Base-by-base conservation (phyloP, 2,329 filamentous ascomycete genomes). In the Pseudopithomyces chartarum region DNA sequence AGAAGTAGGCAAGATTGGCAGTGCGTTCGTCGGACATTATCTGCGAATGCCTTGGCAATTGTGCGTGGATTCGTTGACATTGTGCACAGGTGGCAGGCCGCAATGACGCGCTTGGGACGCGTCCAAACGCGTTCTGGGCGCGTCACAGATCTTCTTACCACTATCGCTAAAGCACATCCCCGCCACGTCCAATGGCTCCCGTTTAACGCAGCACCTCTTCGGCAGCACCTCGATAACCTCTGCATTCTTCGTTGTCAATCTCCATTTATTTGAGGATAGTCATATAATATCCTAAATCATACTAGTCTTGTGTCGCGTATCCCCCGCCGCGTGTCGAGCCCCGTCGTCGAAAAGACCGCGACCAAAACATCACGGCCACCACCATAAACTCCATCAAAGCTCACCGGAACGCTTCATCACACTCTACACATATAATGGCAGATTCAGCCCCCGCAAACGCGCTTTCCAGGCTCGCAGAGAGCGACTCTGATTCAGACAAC, bases 391-490 rank as follows among this genome's bases (percentile, higher is more conserved):
- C 43, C 43, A 23, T 6, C 45, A 17, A 48, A 33, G 52, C 26
- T 42, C 26, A 2, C 19, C 43, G 13, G 13, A 33, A 13, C 34
- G 36, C 17, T 32, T 50, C 45, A 15, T 12, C 52, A 2, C 33
- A 44, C 32, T 38, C 20, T 40, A 52, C 29, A 48, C 45, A 6
- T 20, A 46, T 20, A 11, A 20, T 34, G 33, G 22, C 23, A 39
- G 6, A 36, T 26, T 79, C 79, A 0, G 79, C 80, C 4, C 74
- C 77, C 48, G 74, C 73, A 54, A 84, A 82, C 63, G 78, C 83
- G 47, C 78, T 78, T 58, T 80, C 80, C 7, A 75, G 83, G 65
- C 73, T 84, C 46, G 80, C 81, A 29, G 73, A 77, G 48, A 81
- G 83, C 59, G 71, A 74, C 45, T 64, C 71, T 15, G 74, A 75